Evolutionary conservation across 2,329 filamentous ascomycete genomes (phyloP), one percentile per base, ranked within the genome.

Genomic region (Massarina eburnea): DNA sequence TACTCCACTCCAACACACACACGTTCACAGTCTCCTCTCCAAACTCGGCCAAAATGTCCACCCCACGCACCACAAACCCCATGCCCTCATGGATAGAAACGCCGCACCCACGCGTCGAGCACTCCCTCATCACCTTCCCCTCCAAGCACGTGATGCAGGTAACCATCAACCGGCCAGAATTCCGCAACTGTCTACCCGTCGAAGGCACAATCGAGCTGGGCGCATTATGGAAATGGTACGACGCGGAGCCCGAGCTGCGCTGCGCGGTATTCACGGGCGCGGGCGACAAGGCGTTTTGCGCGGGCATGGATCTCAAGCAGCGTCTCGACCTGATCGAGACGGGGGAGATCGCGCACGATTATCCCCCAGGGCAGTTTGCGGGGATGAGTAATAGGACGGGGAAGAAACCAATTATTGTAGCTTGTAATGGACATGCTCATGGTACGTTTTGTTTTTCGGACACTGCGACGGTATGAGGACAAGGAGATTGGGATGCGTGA

Each of bases 221-320:
- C 41, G 55, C 59, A 3, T 52, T 80, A 0, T 76, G 75, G 59
- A 69, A 68, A 37, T 79, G 76, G 76, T 78, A 76, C 52, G 77
- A 80, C 52, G 59, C 64, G 3, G 73, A 76, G 51, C 71, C 74
- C 0, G 58, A 57, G 8, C 61, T 77, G 27, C 64, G 66, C 3
- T 71, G 73, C 10, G 71, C 70, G 12, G 60, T 61, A 10, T 51
- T 61, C 39, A 80, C 77, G 0, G 77, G 78, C 35, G 71, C 66
- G 3, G 77, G 78, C 9, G 62, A 71, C n/a, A 70, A 71, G 43
- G 73, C 78, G 0, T 80, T 80, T 54, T 80, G 73, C 35, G 75
- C 74, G 0, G 77, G 78, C 2, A 75, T 75, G 30, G 76, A 80
- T 49, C 59, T 80, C 18, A 76, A 77, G 43, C 77, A 57, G 39